Evolutionary conservation across 371 early-diverging fungal species (phyloP).

Genomic region (Rhizopus sp.): DNA sequence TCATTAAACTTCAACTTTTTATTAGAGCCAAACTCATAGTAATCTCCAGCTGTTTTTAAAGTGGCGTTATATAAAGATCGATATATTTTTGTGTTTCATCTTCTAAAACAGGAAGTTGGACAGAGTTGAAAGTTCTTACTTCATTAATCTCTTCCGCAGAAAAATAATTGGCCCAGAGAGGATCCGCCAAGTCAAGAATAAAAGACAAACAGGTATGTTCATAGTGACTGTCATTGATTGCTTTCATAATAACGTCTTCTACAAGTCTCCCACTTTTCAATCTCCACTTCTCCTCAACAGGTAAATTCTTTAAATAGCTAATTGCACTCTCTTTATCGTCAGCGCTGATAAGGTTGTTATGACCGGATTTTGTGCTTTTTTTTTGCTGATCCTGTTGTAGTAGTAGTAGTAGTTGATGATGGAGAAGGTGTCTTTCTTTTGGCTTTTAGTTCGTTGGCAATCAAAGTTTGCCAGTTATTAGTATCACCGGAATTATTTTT

Average conservation of each 20-base stretch:
- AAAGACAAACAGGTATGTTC: conserved; percentile 16
- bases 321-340: conserved; percentile 9
- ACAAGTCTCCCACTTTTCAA: conserved; percentile 11
- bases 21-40: conserved; percentile 3
- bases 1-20: conserved; percentile 3
- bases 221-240: conserved; percentile 3
- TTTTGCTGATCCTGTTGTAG: too few relatives aligned
- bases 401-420: conserved; percentile 10
- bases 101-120: conserved; percentile 12
- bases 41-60: conserved; percentile 3
- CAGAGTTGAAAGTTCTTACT: conserved; percentile 8
- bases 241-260: conserved; percentile 11
- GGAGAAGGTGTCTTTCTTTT: conserved; percentile 7
- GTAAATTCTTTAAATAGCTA: conserved; percentile 3
- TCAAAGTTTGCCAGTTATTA: conserved; percentile 12
- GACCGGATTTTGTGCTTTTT: conserved; percentile 7
- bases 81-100: conserved; percentile 6
- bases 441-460: conserved; percentile 9
- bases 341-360: conserved; percentile 6
- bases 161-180: conserved; percentile 13
- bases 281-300: conserved; percentile 12
- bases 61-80: background rate
- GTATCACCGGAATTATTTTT: conserved; percentile 12
- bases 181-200: conserved; percentile 15
- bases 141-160: conserved; percentile 16